Evolutionary conservation across 2,329 filamentous ascomycete genomes (phyloP).

Genomic region (Gyromitra esculenta): DNA sequence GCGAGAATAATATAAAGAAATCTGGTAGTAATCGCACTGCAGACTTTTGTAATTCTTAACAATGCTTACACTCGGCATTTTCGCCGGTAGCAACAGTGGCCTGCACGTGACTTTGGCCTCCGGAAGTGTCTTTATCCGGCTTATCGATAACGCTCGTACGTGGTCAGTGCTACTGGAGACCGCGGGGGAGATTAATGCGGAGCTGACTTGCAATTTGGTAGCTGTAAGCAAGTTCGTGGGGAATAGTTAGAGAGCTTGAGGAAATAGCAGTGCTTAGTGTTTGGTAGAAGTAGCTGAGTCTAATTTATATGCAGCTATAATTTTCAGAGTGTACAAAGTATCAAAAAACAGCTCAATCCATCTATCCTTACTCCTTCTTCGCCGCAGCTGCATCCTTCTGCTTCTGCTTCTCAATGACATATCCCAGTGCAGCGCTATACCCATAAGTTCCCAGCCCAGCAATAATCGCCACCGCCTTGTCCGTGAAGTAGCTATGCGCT

Average conservation of each 20-base stretch:
- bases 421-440: constrained; percentile 70
- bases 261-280: not conserved
- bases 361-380: not conserved
- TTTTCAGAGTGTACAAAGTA: not conserved
- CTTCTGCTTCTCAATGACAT: constrained; percentile 61
- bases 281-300: not conserved
- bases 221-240: not conserved
- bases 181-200: not conserved
- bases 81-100: not conserved
- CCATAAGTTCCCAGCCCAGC: constrained; percentile 73
- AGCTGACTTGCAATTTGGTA: not conserved
- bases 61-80: constrained; percentile 15
- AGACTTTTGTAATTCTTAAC: constrained; percentile 4
- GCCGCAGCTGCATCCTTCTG: constrained; percentile 56
- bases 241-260: too few relatives aligned
- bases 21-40: not conserved
- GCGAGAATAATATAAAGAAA: not conserved
- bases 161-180: not conserved
- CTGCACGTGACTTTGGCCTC: not conserved
- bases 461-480: constrained; percentile 79
- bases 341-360: not conserved
- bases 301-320: not conserved
- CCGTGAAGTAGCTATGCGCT: constrained; percentile 75
- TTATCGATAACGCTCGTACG: not conserved
- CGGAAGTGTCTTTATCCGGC: constrained; percentile 6